Conservation (phyloP, 2,329 filamentous ascomycete species). For the Hyphodiscus sp. region DNA sequence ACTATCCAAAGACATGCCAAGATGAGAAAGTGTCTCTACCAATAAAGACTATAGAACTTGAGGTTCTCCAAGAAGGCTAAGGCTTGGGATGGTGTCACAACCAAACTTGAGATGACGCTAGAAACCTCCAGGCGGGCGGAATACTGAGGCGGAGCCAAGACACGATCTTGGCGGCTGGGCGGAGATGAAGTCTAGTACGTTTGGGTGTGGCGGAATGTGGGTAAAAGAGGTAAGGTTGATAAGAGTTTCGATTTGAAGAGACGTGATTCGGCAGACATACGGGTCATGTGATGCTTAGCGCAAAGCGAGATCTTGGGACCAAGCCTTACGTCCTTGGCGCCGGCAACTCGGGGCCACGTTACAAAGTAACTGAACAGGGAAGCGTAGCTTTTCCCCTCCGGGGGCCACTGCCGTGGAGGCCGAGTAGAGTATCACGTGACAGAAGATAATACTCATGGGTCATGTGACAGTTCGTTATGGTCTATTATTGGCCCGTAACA, state of each 20-base stretch:
- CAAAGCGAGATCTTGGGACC: neutral
- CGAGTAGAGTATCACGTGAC: no score
- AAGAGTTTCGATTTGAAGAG: neutral
- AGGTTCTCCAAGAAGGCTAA: slow-evolving; percentile 4
- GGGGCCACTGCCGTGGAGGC: no score
- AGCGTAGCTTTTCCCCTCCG: no score
- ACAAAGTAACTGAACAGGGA: no score
- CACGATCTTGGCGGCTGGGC: slow-evolving; percentile 1
- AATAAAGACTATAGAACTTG: neutral
- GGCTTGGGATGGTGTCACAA: slow-evolving; percentile 2
- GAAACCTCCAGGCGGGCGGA: slow-evolving; percentile 7
- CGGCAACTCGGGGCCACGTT: no score
- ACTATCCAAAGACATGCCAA: slow-evolving; percentile 6
- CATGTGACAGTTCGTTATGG: no score
- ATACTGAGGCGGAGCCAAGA: slow-evolving; percentile 3
- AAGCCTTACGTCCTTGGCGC: neutral
- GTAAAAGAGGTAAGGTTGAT: slow-evolving; percentile 2
- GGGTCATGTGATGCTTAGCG: slow-evolving; percentile 3
- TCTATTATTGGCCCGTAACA: no score
- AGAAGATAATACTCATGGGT: no score
- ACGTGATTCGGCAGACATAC: slow-evolving; percentile 1
- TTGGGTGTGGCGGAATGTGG: neutral
- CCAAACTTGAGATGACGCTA: neutral
- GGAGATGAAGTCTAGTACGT: neutral
- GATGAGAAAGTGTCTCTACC: slow-evolving; percentile 1